Evolutionary conservation across 192 early-diverging fungal genomes (phyloP).

Genomic region (Coemansia sp.): DNA sequence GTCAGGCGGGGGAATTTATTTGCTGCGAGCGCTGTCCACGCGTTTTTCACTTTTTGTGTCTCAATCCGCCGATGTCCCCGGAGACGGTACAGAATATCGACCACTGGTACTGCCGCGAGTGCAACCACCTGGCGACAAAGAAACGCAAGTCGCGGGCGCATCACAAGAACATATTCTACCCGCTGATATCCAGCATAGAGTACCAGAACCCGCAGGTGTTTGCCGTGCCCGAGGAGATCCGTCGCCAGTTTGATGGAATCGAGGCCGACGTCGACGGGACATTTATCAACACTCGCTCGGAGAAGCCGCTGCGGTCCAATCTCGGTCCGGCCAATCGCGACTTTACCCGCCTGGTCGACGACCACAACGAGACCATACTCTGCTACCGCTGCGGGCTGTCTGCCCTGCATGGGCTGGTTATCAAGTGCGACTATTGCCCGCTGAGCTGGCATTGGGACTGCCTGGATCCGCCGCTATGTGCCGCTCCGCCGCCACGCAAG

Average conservation of each 20-base stretch:
- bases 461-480: constrained; percentile 44
- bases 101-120: constrained; percentile 48
- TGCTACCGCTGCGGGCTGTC: constrained; percentile 48
- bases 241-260: constrained; percentile 42
- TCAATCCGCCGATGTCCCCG: constrained; percentile 39
- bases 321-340: constrained; percentile 23
- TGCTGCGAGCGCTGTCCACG: constrained; percentile 49
- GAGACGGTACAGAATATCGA: constrained; percentile 30
- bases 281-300: constrained; percentile 35
- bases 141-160: constrained; percentile 43
- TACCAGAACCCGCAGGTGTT: constrained; percentile 38
- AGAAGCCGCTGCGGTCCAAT: constrained; percentile 25
- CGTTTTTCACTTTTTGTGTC: constrained; percentile 46
- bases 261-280: constrained; percentile 38
- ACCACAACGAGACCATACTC: constrained; percentile 36
- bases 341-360: constrained; percentile 38
- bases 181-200: constrained; percentile 33
- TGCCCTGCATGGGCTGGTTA: constrained; percentile 32
- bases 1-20: constrained; percentile 43
- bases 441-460: constrained; percentile 53
- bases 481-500: constrained; percentile 31
- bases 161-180: constrained; percentile 42
- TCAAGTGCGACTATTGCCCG: constrained; percentile 50
- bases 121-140: constrained; percentile 16
- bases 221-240: constrained; percentile 46